A percentile compares a stretch with the other conserved stretches of the same genome.
Evolutionary conservation across 202 grass and related monocot genomes (phyloP).

Genomic region (Setaria italica): DNA sequence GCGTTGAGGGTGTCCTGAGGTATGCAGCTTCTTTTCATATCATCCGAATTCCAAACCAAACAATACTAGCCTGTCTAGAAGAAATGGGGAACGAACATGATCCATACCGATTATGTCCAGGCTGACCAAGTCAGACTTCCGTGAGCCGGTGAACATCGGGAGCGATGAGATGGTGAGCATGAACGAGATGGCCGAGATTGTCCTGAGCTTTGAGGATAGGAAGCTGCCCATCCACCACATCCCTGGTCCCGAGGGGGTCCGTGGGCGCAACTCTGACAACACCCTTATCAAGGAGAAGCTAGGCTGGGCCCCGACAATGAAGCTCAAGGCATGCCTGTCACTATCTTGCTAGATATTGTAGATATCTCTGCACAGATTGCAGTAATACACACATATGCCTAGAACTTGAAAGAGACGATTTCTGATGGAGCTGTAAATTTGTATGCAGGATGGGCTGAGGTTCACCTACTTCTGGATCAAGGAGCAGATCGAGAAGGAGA

Average conservation of each 20-base stretch:
- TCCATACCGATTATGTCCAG: constrained; percentile 5
- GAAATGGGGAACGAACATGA: background rate
- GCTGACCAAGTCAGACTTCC: constrained; percentile 88
- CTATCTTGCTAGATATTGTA: background rate
- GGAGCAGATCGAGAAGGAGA: constrained; percentile 87
- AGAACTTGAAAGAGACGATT: background rate
- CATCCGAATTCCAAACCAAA: background rate
- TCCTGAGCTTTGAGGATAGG: constrained; percentile 81
- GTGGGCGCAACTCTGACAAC: constrained; percentile 91
- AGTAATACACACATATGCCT: background rate
- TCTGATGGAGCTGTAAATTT: background rate
- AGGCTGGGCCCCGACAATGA: constrained; percentile 95
- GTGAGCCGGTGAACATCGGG: constrained; percentile 88
- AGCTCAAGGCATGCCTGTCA: constrained; percentile 59
- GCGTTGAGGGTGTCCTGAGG: constrained; percentile 89
- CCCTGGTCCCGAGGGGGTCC: constrained; percentile 86
- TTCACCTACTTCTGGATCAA: constrained; percentile 96
- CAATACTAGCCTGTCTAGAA: background rate
- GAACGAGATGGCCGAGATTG: constrained; percentile 94
- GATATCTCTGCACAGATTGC: background rate
- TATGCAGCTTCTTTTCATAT: constrained; percentile 10
- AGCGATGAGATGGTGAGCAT: constrained; percentile 99
- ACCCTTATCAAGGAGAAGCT: constrained; percentile 94
- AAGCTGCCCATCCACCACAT: constrained; percentile 87
- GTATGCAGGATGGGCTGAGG: constrained; percentile 66